These are phyloP conservation scores for Podospora sp. DNA, from an alignment of 495 filamentous ascomycete genomes.

Conservation along the genomic window DNA sequence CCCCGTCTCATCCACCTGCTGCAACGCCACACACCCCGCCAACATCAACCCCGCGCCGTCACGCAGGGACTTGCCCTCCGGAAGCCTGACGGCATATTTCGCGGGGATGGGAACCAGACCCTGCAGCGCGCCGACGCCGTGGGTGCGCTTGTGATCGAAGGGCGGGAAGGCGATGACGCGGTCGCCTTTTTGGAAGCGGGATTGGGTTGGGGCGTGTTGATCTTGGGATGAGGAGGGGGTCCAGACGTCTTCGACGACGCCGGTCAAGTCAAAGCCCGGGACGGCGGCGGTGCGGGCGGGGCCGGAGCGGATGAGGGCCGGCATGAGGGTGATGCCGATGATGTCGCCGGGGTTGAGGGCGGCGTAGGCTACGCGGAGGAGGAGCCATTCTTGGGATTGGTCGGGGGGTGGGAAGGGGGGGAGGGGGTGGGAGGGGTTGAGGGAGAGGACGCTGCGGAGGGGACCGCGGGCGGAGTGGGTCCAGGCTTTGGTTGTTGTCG, in stretches of 20 bases:
- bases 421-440: slow-evolving; percentile 29
- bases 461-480: slow-evolving; percentile 24
- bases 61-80: slow-evolving; percentile 17
- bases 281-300: slow-evolving; percentile 31
- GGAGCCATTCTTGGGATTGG: slow-evolving; percentile 32
- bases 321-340: slow-evolving; percentile 38
- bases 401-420: slow-evolving; percentile 17
- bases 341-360: slow-evolving; percentile 46
- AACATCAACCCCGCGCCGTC: slow-evolving; percentile 42
- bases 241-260: slow-evolving; percentile 32
- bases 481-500: slow-evolving; percentile 27
- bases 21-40: slow-evolving; percentile 38
- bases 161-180: slow-evolving; percentile 37
- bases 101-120: slow-evolving; percentile 37
- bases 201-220: neutral
- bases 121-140: slow-evolving; percentile 40
- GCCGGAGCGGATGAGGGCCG: slow-evolving; percentile 34
- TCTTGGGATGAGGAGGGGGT: slow-evolving; percentile 3
- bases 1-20: slow-evolving; percentile 29
- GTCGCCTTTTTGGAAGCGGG: slow-evolving; percentile 30
- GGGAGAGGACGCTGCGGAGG: slow-evolving; percentile 24
- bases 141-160: slow-evolving; percentile 29
- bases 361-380: slow-evolving; percentile 41
- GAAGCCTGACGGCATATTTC: slow-evolving; percentile 31
- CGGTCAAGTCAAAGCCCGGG: slow-evolving; percentile 46